phyloP scores from a whole-genome alignment of 148 eudicot species.

The Polygonum aviculare region DNA sequence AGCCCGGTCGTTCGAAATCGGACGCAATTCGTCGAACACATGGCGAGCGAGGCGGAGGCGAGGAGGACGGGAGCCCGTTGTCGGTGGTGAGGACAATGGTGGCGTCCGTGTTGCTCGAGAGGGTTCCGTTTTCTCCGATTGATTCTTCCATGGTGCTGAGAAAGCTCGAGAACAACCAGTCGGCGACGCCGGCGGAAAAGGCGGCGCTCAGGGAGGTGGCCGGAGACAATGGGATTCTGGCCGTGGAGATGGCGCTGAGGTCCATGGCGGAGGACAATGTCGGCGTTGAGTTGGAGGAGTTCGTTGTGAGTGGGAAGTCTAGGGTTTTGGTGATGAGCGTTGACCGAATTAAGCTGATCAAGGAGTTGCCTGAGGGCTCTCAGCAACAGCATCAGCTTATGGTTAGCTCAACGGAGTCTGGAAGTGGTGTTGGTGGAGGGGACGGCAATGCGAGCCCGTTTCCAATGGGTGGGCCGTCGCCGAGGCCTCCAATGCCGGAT shows the following conservation, averaged over 20 bases:
- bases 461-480: conserved; percentile 27
- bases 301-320: conserved; percentile 66
- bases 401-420: conserved; percentile 16
- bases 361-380: conserved; percentile 60
- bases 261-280: conserved; percentile 66
- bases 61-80: conserved; percentile 33
- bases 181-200: conserved; percentile 37
- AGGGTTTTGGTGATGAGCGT: conserved; percentile 69
- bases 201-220: conserved; percentile 55
- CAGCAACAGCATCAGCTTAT: conserved; percentile 21
- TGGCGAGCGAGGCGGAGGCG: conserved; percentile 13
- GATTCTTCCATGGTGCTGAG: conserved; percentile 71
- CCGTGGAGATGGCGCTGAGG: conserved; percentile 64
- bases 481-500: conserved; percentile 34
- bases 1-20: conserved; percentile 14
- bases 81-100: conserved; percentile 61
- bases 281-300: conserved; percentile 67
- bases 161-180: conserved; percentile 57
- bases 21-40: conserved; percentile 10
- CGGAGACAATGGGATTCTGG: conserved; percentile 55
- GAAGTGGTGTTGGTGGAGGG: conserved; percentile 21
- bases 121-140: conserved; percentile 54
- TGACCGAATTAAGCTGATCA: conserved; percentile 49
- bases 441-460: conserved; percentile 17
- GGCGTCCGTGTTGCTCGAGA: conserved; percentile 63